phyloP scores from a whole-genome alignment of 2,329 filamentous ascomycete genomes.

The Colletotrichum lupini region DNA sequence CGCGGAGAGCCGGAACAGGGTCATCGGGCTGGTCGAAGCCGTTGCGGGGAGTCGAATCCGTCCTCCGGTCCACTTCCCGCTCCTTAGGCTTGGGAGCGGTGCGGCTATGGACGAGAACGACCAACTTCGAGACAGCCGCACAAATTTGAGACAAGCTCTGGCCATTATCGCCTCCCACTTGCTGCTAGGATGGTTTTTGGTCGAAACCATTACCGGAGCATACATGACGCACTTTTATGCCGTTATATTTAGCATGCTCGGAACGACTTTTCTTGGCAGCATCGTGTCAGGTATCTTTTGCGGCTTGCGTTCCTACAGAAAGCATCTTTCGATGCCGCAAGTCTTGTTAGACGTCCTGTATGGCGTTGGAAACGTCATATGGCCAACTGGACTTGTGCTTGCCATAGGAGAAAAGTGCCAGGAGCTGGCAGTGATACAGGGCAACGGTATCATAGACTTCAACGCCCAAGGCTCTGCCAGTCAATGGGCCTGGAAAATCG shows the following conservation, averaged over 20 bases:
- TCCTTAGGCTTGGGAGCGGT: no score
- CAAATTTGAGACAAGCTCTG: not conserved
- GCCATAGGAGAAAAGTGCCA: not conserved
- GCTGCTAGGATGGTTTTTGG: not conserved
- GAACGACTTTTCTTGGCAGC: not conserved
- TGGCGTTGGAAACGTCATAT: not conserved
- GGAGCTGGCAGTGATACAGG: not conserved
- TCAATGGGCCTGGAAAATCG: not conserved
- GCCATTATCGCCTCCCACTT: not conserved
- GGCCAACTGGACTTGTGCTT: not conserved
- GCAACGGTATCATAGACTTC: slow-evolving; percentile 5
- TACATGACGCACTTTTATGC: not conserved
- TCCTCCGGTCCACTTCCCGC: not conserved
- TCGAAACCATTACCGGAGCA: not conserved
- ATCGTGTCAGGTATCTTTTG: not conserved
- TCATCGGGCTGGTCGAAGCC: slow-evolving; percentile 3
- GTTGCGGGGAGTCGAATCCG: not conserved
- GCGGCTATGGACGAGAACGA: not conserved
- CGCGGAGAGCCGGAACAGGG: not conserved
- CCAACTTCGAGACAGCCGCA: not conserved
- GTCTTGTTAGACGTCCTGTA: not conserved
- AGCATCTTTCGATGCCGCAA: not conserved
- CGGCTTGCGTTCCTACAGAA: not conserved
- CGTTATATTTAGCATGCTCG: not conserved
- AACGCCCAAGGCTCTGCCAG: not conserved